These are phyloP conservation scores for Acacia melanoxylon DNA, from an alignment of 306 rosid species.

Conservation along the genomic window DNA sequence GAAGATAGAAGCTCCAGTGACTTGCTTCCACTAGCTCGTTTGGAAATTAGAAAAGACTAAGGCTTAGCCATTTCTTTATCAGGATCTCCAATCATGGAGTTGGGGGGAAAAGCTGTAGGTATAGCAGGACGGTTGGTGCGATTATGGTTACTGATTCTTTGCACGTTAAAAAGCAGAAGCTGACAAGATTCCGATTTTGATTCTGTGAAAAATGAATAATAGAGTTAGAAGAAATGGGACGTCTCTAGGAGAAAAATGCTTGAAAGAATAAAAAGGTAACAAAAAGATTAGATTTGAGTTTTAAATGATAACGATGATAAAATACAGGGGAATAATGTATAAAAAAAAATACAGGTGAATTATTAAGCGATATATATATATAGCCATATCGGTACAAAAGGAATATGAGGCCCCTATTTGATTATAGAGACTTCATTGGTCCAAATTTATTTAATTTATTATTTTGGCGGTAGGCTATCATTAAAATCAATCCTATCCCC, in stretches of 20 bases:
- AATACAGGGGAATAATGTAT: too few species aligned
- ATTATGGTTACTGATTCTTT: conserved; percentile 13
- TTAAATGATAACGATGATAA: background rate
- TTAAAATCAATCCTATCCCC: background rate
- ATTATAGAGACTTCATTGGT: background rate
- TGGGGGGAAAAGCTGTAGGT: background rate
- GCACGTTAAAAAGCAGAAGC: background rate
- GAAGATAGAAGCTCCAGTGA: conserved; percentile 9
- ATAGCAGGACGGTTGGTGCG: background rate
- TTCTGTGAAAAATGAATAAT: background rate
- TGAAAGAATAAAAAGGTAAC: background rate
- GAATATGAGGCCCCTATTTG: conserved; percentile 30
- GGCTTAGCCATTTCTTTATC: background rate
- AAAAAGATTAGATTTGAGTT: background rate
- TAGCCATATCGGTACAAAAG: background rate
- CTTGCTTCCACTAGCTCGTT: background rate
- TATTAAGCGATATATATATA: background rate
- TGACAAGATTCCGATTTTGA: background rate
- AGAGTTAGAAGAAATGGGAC: background rate
- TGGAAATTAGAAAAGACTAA: too few species aligned
- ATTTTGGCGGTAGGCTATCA: background rate
- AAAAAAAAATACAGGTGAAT: background rate
- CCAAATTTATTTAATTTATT: conserved; percentile 13
- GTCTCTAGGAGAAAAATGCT: background rate
- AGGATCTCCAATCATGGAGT: background rate